Percentiles rank a stretch among this genome's conserved stretches.
phyloP scores from a whole-genome alignment of 176 grass and related monocot genomes.

The Eleusine indica region DNA sequence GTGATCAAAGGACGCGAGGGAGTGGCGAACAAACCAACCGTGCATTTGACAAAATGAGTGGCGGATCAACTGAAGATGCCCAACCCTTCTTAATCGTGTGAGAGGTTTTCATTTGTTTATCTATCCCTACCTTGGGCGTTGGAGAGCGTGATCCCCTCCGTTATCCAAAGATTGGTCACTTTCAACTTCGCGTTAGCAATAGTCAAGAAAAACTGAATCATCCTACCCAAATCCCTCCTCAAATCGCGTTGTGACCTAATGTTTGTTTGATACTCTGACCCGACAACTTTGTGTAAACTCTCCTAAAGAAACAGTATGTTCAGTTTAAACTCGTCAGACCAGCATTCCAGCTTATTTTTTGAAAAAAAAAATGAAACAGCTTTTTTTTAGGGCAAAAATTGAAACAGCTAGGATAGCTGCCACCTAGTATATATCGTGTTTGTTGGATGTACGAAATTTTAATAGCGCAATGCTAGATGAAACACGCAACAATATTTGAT shows the following conservation, averaged over 20 bases:
- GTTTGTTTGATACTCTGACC: neutral
- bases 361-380: neutral
- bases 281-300: neutral
- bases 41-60: neutral
- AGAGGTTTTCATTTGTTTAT: slow-evolving; percentile 24
- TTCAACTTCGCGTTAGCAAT: neutral
- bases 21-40: slow-evolving; percentile 25
- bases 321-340: neutral
- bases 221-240: neutral
- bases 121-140: slow-evolving; percentile 1
- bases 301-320: neutral
- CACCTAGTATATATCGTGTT: neutral
- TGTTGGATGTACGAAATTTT: too few species aligned
- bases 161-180: neutral
- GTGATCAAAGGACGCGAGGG: neutral
- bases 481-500: too few species aligned
- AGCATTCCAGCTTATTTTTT: neutral
- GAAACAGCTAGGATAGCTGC: neutral
- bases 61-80: neutral
- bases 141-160: slow-evolving; percentile 1
- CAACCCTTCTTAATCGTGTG: neutral
- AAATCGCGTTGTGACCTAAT: slow-evolving; percentile 12
- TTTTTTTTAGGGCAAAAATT: neutral
- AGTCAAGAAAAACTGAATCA: neutral
- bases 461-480: too few species aligned